Conservation (phyloP, 129 eudicot genomes). For the Arctium minus region DNA sequence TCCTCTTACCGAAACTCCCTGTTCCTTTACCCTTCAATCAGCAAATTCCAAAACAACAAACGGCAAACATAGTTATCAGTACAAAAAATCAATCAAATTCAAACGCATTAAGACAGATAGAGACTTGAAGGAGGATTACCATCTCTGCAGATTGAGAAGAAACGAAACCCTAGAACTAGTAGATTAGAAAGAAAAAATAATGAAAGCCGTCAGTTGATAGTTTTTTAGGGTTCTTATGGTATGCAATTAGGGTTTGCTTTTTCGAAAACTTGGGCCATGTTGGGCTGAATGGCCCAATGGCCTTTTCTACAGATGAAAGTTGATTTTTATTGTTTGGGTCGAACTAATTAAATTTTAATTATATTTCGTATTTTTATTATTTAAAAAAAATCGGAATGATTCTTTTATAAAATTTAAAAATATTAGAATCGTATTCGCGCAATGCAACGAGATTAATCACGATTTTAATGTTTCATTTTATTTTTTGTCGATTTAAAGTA, state of each 20-base stretch:
- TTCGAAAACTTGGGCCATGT: neutral
- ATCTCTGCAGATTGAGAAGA: slow-evolving; percentile 19
- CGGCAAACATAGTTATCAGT: neutral
- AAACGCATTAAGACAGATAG: neutral
- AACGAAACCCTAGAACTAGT: slow-evolving; percentile 16
- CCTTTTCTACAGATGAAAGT: neutral
- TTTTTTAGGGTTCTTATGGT: neutral
- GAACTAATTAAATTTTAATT: no score
- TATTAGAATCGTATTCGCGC: no score
- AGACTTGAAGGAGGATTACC: slow-evolving; percentile 3
- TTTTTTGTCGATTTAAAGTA: no score
- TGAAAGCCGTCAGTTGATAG: neutral
- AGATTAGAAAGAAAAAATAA: neutral
- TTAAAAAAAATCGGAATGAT: no score
- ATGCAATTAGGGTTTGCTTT: slow-evolving; percentile 23
- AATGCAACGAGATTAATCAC: no score
- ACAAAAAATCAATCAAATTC: neutral
- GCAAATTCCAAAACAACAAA: neutral
- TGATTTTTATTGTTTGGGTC: no score
- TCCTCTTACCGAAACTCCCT: slow-evolving; percentile 52
- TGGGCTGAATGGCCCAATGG: slow-evolving; percentile 8
- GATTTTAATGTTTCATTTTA: no score
- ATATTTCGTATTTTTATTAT: no score
- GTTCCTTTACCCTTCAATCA: slow-evolving; percentile 43
- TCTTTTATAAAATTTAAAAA: no score